Evolutionary conservation across 2,329 filamentous ascomycete species (phyloP), one percentile per base, ranked within the genome.

Genomic region (Phoma sp.): DNA sequence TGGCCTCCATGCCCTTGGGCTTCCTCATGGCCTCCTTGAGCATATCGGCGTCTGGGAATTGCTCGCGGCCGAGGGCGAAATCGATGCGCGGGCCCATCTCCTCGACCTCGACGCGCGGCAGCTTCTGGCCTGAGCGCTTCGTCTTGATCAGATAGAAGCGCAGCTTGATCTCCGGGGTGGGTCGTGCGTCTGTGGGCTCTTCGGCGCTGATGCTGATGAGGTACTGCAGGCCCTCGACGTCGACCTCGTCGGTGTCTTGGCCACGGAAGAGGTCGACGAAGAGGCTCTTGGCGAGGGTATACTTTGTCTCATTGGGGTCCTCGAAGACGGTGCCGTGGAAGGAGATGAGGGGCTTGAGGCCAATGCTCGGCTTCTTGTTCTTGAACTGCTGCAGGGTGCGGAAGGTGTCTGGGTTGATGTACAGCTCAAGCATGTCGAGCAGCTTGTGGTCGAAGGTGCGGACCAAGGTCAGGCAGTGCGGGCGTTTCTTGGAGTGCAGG

Each of bases 51-150:
- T 96, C 92, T 1, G 94, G 86, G 76, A 95, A 88, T 71, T 86
- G 86, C 63, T 88, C 80, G 65, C 95, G 87, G 22, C 95, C 93
- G 49, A 97, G 82, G 62, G 89, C 86, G 76, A 97, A 93, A 79
- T 97, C 92, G 79, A 98, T 92, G 62, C 94, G 85, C 4, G 95
- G 95, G 0, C 95, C 94, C 80, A 97, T 96, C 80, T 97, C 93
- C 76, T 96, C 92, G 53, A 98, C 84, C 75, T 98, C 94, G 17
- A 99, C 90, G 50, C 92, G 86, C 7, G 95, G 95, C 39, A 98
- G 81, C 70, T 88, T 91, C 76, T 95, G 90, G 7, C 92, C 92
- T 64, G 88, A 92, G 72, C 89, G 89, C 83, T 91, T 91, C 43
- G 95, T 98, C 69, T 84, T 83, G 66, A 98, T 88, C 66, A 92